Evolutionary conservation across 164 flowering plant genomes (phyloP), one percentile per base, ranked within the genome.

Genomic region (Vitis cinerea): DNA sequence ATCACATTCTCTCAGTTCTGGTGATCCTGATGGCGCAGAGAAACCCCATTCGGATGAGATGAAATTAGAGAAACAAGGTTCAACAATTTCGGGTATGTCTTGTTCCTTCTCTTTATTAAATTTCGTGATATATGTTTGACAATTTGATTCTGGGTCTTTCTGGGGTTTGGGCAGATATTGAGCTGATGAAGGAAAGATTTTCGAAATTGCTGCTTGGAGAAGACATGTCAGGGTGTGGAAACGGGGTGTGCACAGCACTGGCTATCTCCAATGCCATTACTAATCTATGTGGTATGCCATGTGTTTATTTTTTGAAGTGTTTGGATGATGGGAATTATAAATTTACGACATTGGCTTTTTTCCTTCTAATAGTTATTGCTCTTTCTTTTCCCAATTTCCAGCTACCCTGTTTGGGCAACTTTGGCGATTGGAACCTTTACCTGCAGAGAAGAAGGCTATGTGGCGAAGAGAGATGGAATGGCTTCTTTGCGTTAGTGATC

Each of bases 141-240:
- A 9, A 57, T 48, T 72, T 71, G 54, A 14, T 50, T 23, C 30
- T 61, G 66, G 15, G 67, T 65, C 12, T 59, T 51, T 50, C 16
- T 66, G 64, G 64, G 27, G 17, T 48, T 54, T 64, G 52, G 3
- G 10, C 73, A 85, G 94, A 90, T 75, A 71, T 80, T 69, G 93
- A 87, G 70, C 70, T 90, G 88, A 87, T 90, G 91, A 90, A 90
- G 81, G 93, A 90, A 74, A 85, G 91, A 64, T 88, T 90, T 76
- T 70, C 93, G 66, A 90, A 90, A 71, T 72, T 90, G 84, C 72
- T 90, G 74, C 85, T 90, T 54, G 96, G 96, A 30, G 96, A 90
- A 72, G 96, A 90, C 71, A 90, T 90, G 96, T 90, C 96, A 0
- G 96, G 96, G 11, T 77, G 84, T 70, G 96, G 96, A 50, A 86